Evolutionary conservation across 2,329 filamentous ascomycete species (phyloP), one percentile per base, ranked within the genome.

Genomic region (Hypoxylon sp.): DNA sequence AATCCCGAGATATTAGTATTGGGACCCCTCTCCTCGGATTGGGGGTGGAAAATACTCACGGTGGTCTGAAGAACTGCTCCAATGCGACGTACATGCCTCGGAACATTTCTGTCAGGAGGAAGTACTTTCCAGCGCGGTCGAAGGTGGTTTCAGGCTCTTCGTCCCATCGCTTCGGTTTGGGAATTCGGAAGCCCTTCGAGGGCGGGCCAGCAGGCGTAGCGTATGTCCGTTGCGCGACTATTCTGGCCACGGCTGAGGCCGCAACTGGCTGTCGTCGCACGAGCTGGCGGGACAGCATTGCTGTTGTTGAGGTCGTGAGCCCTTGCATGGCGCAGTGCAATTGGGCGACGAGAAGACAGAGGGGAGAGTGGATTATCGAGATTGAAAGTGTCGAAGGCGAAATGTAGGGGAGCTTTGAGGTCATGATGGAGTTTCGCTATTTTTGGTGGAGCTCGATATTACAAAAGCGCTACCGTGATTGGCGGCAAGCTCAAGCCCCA

Each of bases 51-150:
- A 58, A 94, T 19, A 41, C 94, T 87, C 87, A 98, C 92, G 96
- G 94, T 82, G 95, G 93, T 81, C 96, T 87, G 86, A 99, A 98
- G 88, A 91, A 99, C 85, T 99, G 95, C 87, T 99, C 96, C 78
- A 99, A 79, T 81, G 96, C 89, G 73, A 99, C 90, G 78, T 97
- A 99, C 96, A 99, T 98, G 81, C 96, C 96, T 77, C 96, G 90
- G 79, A 93, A 87, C 91, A 98, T 96, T 86, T 99, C 96, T 57
- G 92, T 90, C 85, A 98, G 84, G 78, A 99, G 87, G 83, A 99
- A 99, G 85, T 94, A 98, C 79, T 94, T 96, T 74, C 92, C 94
- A 69, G 93, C 86, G 79, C 90, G 91, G 82, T 97, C 93, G 73
- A 96, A 82, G 34, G 91, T 88, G 70, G 86, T 88, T 78, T 97